Evolutionary conservation across 192 early-diverging fungal species (phyloP), one percentile per base, ranked within the genome.

Genomic region (Dimargaris xerosporica): DNA sequence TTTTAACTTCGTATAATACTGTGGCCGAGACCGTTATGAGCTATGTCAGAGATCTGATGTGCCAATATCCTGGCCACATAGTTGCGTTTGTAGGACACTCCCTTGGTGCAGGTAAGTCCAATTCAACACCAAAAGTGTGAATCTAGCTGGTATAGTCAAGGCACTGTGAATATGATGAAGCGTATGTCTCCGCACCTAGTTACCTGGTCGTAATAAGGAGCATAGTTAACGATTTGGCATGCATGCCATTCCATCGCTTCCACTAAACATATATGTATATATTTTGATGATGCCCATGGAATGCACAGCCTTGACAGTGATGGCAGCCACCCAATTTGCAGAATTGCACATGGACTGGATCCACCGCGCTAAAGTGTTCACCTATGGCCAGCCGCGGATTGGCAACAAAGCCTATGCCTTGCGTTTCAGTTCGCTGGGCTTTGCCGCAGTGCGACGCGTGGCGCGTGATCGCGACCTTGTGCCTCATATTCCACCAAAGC

Each of bases 341-440:
- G 47, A 66, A 7, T 44, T 25, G 5, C 23, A 54, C 44, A 67
- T 67, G 13, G 64, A 69, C 15, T 28, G 68, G 3, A 42, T 68
- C 23, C 55, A 56, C 11, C 60, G 65, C 17, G 26, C 71, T 39
- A 48, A 46, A 11, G 39, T 73, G 34, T 71, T 67, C 54, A 73
- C 72, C 5, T 70, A 69, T 44, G 75, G 75, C 0, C 64, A 71
- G 62, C 71, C 75, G 16, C 75, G 72, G 17, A 65, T 69, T 28
- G 75, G 75, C 15, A 72, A 77, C 50, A 63, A 53, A 25, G 67
- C 15, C 13, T 77, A 70, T 67, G 71, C 67, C 21, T 41, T 65
- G 23, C 66, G 66, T 1, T 62, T 72, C n/a, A 62, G 66, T 29
- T 52, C 52, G 0, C 7, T 39, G 2, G 54, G 70, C 21, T 23